These are phyloP conservation scores for Cucurbita maxima DNA, from an alignment of 306 rosid species.

Conservation along the genomic window DNA sequence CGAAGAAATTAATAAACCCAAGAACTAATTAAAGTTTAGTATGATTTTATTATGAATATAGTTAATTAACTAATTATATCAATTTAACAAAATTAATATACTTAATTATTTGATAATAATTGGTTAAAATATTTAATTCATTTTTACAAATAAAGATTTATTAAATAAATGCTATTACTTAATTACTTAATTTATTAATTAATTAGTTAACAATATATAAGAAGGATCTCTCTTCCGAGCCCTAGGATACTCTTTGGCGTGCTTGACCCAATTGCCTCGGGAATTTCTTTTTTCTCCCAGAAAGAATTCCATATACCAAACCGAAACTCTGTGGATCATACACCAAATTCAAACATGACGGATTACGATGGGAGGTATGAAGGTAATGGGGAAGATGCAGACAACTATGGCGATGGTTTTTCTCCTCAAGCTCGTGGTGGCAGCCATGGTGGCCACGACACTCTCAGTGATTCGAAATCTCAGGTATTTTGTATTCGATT, in stretches of 20 bases:
- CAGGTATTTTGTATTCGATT: constrained; percentile 18
- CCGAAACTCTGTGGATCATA: not conserved
- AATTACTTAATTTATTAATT: too few relatives aligned
- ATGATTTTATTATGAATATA: too few relatives aligned
- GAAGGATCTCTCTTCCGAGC: not conserved
- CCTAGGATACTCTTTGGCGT: constrained; percentile 1
- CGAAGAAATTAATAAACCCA: too few relatives aligned
- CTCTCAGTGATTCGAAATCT: constrained; percentile 57
- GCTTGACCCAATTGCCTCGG: not conserved
- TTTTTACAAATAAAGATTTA: too few relatives aligned
- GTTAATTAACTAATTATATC: too few relatives aligned
- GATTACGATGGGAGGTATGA: constrained; percentile 74
- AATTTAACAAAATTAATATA: too few relatives aligned
- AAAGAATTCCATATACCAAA: not conserved
- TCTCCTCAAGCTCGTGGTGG: constrained; percentile 49
- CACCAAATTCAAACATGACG: constrained; percentile 24
- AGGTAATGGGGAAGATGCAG: constrained; percentile 47
- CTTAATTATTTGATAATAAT: too few relatives aligned
- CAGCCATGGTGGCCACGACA: constrained; percentile 27
- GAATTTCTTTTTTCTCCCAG: not conserved
- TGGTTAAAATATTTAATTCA: too few relatives aligned
- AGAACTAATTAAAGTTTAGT: too few relatives aligned
- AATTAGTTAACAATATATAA: too few relatives aligned
- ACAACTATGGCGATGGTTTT: constrained; percentile 29
- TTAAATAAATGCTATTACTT: too few relatives aligned